Evolutionary conservation across 192 early-diverging fungal genomes (phyloP), one percentile per base, ranked within the genome.

Genomic region (Umbelopsis ramanniana): DNA sequence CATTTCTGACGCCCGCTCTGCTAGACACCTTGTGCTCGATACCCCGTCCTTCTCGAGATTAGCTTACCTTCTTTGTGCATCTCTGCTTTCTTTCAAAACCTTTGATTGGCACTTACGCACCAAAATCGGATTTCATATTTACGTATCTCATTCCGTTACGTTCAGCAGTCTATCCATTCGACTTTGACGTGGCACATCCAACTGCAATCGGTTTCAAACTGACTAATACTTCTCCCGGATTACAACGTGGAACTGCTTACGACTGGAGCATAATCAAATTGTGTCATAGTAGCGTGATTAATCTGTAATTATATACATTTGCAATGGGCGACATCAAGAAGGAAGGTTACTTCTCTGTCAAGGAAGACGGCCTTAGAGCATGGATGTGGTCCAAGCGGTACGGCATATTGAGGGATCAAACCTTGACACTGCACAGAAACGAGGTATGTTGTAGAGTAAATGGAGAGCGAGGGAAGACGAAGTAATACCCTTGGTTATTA

Each of bases 361-460:
- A 96, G 85, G 96, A 99, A 63, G 94, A 96, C 50, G 94, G 93
- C 21, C 82, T 96, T 66, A 80, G 89, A 66, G 89, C 91, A 66
- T 99, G 94, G 82, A 89, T 99, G 75, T 99, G 97, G 97, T 93
- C 93, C 52, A 96, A 95, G 79, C 81, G 96, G 69, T 97, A 92
- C 89, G 88, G 92, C 46, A 83, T 97, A 7, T 82, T 99, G 22
- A 86, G 93, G 71, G 92, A 93, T 73, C 89, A 91, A 78, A 97
- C 95, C 8, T 85, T 97, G 52, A 93, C 94, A 35, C 93, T 97
- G 73, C 95, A 97, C 82, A 84, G 92, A 55, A 97, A 94, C 79
- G 96, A 97, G 89, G 96, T 96, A 83, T 72, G 85, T 84, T 22
- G 22, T 26, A 9, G 24, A 24, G 17, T 2, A 29, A 29, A 29